Evolutionary conservation across 306 rosid genomes (phyloP), one percentile per base, ranked within the genome.

Genomic region (Quercus dentata): DNA sequence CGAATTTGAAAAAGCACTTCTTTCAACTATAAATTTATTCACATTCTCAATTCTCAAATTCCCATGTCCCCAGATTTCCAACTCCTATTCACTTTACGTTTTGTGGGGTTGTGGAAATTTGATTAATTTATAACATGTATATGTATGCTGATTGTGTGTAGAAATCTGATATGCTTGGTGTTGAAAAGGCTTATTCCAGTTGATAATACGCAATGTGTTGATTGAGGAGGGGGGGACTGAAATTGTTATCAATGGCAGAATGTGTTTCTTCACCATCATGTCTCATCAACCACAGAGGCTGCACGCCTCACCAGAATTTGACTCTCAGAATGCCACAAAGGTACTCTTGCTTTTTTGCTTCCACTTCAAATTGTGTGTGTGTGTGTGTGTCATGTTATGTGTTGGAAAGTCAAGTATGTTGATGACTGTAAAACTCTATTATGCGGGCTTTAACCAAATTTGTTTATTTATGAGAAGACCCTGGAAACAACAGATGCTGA

Each of bases 171-270:
- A 75, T 69, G 72, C 54, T 80, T 75, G 23, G n/a, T 71, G 68
- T 72, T 33, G 59, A 78, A 25, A n/a, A n/a, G n/a, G 64, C 83
- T 85, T 76, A 28, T 73, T 77, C 19, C 69, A 58, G 65, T 77
- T 46, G 70, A 56, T 59, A 56, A 68, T 49, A 25, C 11, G 73
- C 73, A 64, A 89, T 88, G 97, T 81, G 84, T 80, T 93, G 90
- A 91, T 61, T 61, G 75, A 58, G 74, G 75, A 38, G 76, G 75
- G 75, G 75, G 75, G 78, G 77, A 14, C 31, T 62, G 54, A 41
- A 59, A 23, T 38, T 76, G 67, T 57, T 52, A 78, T 25, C 73
- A 59, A 94, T 94, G 98, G 94, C 91, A 51, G 94, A 90, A 78
- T 90, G 81, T 74, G 88, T 91, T 83, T 83, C 89, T 49, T 85